These are phyloP conservation scores for Urtica urens DNA, from an alignment of 306 rosid species.

Conservation along the genomic window DNA sequence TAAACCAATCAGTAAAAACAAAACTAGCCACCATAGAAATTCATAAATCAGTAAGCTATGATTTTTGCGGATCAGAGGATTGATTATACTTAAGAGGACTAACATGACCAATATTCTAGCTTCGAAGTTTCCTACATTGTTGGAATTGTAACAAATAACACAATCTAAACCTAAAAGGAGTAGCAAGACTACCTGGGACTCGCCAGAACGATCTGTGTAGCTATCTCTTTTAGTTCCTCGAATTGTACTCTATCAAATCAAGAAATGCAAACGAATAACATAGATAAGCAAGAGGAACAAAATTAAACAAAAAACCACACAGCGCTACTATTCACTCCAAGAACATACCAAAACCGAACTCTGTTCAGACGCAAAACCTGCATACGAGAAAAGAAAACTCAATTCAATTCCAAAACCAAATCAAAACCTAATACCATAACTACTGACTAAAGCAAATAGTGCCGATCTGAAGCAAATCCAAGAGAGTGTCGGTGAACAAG, in stretches of 20 bases:
- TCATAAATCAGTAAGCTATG: neutral
- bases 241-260: constrained; percentile 27
- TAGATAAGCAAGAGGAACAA: constrained; percentile 10
- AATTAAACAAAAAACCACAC: constrained; percentile 9
- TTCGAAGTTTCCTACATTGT: constrained; percentile 7
- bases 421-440: neutral
- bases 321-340: constrained; percentile 7
- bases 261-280: constrained; percentile 1
- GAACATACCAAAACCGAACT: constrained; percentile 54
- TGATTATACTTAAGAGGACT: neutral
- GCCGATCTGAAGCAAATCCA: constrained; percentile 12
- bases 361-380: constrained; percentile 68
- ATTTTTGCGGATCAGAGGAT: constrained; percentile 1
- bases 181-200: constrained; percentile 35
- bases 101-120: constrained; percentile 3
- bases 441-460: neutral
- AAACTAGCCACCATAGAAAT: neutral
- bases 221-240: constrained; percentile 23
- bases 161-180: neutral
- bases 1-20: constrained; percentile 7
- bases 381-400: constrained; percentile 8
- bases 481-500: neutral
- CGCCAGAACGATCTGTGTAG: constrained; percentile 9
- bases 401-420: neutral
- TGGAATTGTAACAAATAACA: constrained; percentile 8